Conservation (phyloP, 164 flowering plant species). For the Aristolochia californica region DNA sequence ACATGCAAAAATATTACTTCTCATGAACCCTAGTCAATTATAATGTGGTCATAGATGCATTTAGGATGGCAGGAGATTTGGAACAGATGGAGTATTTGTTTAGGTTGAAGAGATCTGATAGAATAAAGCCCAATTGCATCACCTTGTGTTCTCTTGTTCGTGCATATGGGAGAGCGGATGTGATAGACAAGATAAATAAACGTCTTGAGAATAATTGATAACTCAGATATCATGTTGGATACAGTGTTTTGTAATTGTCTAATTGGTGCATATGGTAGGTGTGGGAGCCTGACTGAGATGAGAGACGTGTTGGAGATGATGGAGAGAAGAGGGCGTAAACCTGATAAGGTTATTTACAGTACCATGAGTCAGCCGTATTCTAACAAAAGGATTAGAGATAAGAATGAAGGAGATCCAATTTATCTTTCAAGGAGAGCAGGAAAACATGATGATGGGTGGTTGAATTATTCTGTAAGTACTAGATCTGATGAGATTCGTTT, state of each 20-base stretch:
- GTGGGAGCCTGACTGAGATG: slow-evolving; percentile 81
- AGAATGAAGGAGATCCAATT: slow-evolving; percentile 42
- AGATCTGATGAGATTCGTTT: too few species aligned
- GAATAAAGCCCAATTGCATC: slow-evolving; percentile 80
- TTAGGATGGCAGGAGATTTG: slow-evolving; percentile 88
- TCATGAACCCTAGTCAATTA: slow-evolving; percentile 90
- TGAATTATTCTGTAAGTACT: too few species aligned
- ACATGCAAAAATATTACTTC: slow-evolving; percentile 86
- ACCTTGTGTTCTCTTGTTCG: slow-evolving; percentile 83
- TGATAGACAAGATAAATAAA: slow-evolving; percentile 53
- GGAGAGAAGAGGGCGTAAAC: slow-evolving; percentile 63
- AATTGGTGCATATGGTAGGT: slow-evolving; percentile 81
- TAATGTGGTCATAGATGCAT: slow-evolving; percentile 90
- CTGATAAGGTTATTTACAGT: slow-evolving; percentile 73
- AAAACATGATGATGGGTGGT: too few species aligned
- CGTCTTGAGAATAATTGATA: slow-evolving; percentile 60
- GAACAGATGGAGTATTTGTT: slow-evolving; percentile 93
- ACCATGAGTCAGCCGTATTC: slow-evolving; percentile 84
- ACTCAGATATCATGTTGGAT: slow-evolving; percentile 70
- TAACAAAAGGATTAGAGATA: slow-evolving; percentile 40
- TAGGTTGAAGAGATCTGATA: slow-evolving; percentile 79
- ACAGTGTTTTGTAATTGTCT: slow-evolving; percentile 78
- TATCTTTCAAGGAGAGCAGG: not conserved
- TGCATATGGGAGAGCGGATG: slow-evolving; percentile 67
- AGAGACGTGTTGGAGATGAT: slow-evolving; percentile 69